Conservation (phyloP, 345 rosid genomes). For the Melastoma malabathricum region DNA sequence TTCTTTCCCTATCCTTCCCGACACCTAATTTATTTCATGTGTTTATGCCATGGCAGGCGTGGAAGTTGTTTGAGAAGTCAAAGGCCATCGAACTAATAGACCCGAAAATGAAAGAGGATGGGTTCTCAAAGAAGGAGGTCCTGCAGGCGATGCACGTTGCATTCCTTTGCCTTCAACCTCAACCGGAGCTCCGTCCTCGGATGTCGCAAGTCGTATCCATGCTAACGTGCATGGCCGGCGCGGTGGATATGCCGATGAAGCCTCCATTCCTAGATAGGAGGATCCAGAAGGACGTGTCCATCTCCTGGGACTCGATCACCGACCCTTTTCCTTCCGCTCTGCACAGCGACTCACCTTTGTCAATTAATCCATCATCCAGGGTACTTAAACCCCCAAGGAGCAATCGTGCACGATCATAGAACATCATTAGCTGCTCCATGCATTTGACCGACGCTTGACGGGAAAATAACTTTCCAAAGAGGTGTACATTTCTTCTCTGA, state of each 20-base stretch:
- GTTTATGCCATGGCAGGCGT: constrained; percentile 22
- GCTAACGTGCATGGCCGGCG: constrained; percentile 32
- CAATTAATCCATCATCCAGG: constrained; percentile 1
- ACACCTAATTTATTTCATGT: background rate
- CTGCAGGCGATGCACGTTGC: constrained; percentile 35
- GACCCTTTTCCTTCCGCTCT: constrained; percentile 30
- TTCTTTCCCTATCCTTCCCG: background rate
- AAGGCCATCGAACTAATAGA: constrained; percentile 30
- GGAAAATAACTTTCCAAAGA: too few relatives aligned
- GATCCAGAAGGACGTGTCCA: constrained; percentile 8
- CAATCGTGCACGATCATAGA: too few relatives aligned
- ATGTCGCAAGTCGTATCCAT: constrained; percentile 53
- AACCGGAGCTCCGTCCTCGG: constrained; percentile 33
- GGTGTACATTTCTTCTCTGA: too few relatives aligned
- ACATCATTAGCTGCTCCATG: too few relatives aligned
- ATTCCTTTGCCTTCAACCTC: constrained; percentile 45
- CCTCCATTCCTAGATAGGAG: constrained; percentile 29
- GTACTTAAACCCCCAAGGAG: background rate
- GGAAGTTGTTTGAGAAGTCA: constrained; percentile 40
- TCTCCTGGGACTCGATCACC: constrained; percentile 36
- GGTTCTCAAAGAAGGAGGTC: constrained; percentile 25
- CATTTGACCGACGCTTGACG: too few relatives aligned
- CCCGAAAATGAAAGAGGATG: constrained; percentile 25
- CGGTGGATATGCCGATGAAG: constrained; percentile 17
- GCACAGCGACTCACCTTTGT: constrained; percentile 15